Percentiles rank a stretch among this genome's conserved stretches.
Evolutionary conservation across 192 early-diverging fungal genomes (phyloP).

Genomic region (Umbelopsis sp.): DNA sequence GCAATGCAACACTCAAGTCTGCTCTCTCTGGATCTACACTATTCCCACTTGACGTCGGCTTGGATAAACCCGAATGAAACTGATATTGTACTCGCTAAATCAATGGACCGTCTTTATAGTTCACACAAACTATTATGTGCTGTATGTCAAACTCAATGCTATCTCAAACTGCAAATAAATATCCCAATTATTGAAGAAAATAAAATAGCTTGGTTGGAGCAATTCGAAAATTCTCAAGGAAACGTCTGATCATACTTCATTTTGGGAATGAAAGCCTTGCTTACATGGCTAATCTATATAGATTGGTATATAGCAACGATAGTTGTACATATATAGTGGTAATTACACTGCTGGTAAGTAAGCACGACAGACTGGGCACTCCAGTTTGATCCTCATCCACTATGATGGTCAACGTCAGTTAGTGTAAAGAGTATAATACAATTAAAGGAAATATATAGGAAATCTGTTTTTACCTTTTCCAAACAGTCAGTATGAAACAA

Average conservation of each 20-base stretch:
- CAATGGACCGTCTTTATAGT: too few species aligned
- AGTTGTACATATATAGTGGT: background rate
- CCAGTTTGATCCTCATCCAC: constrained; percentile 84
- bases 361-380: constrained; percentile 69
- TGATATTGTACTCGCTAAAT: too few species aligned
- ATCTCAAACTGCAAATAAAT: background rate
- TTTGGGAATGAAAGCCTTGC: too few species aligned
- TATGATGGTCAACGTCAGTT: background rate
- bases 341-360: constrained; percentile 58
- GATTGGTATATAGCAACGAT: background rate
- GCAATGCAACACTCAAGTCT: background rate
- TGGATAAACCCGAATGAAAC: background rate
- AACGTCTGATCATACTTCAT: too few species aligned
- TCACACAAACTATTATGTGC: background rate
- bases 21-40: background rate
- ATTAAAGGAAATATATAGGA: background rate
- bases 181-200: background rate
- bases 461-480: constrained; percentile 50
- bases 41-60: background rate
- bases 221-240: too few species aligned
- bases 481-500: constrained; percentile 80
- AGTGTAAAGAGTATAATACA: background rate
- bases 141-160: background rate
- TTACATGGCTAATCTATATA: background rate
- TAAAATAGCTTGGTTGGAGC: too few species aligned